Evolutionary conservation across 345 rosid species (phyloP).

Genomic region (Melastoma malabathricum): DNA sequence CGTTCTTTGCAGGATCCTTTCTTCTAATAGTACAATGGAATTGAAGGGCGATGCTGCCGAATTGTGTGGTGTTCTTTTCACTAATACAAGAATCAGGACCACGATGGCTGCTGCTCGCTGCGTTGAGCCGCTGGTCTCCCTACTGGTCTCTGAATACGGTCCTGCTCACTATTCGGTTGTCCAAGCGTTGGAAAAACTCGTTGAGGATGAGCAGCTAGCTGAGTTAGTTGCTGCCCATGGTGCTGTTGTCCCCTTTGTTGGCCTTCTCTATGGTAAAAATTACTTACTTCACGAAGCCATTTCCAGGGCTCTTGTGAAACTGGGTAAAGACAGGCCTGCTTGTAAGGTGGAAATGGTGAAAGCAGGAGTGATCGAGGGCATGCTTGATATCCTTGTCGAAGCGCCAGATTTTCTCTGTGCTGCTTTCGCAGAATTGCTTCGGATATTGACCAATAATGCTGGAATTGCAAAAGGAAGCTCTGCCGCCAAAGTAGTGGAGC

Average conservation of each 20-base stretch:
- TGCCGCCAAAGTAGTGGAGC: constrained; percentile 92
- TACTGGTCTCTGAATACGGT: constrained; percentile 76
- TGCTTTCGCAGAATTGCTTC: constrained; percentile 81
- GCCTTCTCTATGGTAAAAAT: constrained; percentile 84
- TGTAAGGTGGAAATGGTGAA: constrained; percentile 98
- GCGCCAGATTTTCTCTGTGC: constrained; percentile 95
- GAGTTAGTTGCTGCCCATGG: constrained; percentile 99
- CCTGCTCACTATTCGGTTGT: constrained; percentile 96
- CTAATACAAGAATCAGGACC: constrained; percentile 84
- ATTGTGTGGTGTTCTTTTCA: constrained; percentile 88
- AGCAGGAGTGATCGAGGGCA: constrained; percentile 86
- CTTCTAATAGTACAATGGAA: constrained; percentile 81
- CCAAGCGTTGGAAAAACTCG: constrained; percentile 84
- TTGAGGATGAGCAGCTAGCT: constrained; percentile 96
- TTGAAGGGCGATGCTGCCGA: constrained; percentile 99
- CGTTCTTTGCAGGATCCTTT: constrained; percentile 93
- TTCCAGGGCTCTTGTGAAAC: constrained; percentile 87
- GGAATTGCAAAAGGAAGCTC: constrained; percentile 86
- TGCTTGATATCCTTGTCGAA: constrained; percentile 79
- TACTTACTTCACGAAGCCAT: constrained; percentile 91
- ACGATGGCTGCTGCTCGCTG: constrained; percentile 95
- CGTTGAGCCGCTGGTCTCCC: constrained; percentile 97
- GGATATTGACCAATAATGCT: constrained; percentile 92
- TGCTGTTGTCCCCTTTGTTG: constrained; percentile 95
- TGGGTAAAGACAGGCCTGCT: constrained; percentile 96